Conservation (phyloP, 129 eudicot species). For the Chrysanthemum lavandulifolium region DNA sequence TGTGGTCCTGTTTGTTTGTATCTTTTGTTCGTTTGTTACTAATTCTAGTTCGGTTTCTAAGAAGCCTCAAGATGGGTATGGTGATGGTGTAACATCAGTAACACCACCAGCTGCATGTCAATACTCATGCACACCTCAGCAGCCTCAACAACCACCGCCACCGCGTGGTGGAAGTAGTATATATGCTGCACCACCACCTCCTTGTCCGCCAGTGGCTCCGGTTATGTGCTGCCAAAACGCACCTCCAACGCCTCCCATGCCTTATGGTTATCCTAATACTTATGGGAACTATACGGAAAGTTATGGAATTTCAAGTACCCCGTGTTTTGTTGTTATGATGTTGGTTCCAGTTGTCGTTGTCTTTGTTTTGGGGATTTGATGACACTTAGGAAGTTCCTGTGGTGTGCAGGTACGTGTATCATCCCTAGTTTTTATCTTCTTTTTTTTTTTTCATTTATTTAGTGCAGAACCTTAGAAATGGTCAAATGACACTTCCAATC, state of each 20-base stretch:
- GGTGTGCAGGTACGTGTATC: slow-evolving; percentile 10
- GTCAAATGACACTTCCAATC: too few relatives aligned
- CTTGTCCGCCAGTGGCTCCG: slow-evolving; percentile 43
- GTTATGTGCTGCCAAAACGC: slow-evolving; percentile 40
- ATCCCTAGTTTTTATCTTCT: background rate
- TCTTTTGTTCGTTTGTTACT: slow-evolving; percentile 19
- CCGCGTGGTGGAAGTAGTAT: slow-evolving; percentile 29
- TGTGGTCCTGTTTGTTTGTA: slow-evolving; percentile 9
- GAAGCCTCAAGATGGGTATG: slow-evolving; percentile 29
- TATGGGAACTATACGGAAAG: slow-evolving; percentile 26
- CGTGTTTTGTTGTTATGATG: slow-evolving; percentile 11
- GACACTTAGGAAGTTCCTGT: background rate
- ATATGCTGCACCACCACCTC: slow-evolving; percentile 43
- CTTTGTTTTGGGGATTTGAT: slow-evolving; percentile 21
- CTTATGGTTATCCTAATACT: slow-evolving; percentile 35
- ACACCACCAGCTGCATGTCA: slow-evolving; percentile 35
- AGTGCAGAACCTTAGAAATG: background rate
- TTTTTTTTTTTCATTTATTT: background rate
- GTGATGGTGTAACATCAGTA: slow-evolving; percentile 26
- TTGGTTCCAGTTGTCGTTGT: slow-evolving; percentile 20
- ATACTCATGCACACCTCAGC: slow-evolving; percentile 35
- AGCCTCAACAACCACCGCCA: slow-evolving; percentile 32
- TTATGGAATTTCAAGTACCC: slow-evolving; percentile 19
- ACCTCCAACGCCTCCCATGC: slow-evolving; percentile 35
- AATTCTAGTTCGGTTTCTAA: slow-evolving; percentile 13